Conservation (phyloP, 2,329 filamentous ascomycete species). For the Aspergillus caelatus region DNA sequence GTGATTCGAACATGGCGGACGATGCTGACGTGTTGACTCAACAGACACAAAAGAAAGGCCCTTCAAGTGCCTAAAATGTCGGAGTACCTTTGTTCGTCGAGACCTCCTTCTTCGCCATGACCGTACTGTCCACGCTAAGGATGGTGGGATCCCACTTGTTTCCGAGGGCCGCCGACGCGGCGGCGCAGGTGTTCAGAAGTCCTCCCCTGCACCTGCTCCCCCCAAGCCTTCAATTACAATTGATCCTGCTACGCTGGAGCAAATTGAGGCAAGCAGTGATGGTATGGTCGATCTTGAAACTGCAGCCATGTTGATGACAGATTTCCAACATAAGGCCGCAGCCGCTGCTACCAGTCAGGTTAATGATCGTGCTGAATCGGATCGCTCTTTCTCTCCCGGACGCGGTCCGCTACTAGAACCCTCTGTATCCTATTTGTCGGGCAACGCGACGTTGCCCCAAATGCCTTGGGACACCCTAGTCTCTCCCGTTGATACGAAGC, state of each 20-base stretch:
- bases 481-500: conserved; percentile 71
- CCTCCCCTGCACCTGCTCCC: conserved; percentile 50
- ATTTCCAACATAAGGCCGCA: conserved; percentile 95
- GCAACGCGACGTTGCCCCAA: conserved; percentile 78
- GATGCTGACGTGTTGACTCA: conserved; percentile 7
- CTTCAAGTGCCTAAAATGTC: conserved; percentile 98
- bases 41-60: conserved; percentile 97
- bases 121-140: conserved; percentile 96
- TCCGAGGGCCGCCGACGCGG: conserved; percentile 82
- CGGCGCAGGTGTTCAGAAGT: conserved; percentile 43
- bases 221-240: conserved; percentile 79
- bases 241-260: conserved; percentile 84
- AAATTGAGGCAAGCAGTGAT: conserved; percentile 88
- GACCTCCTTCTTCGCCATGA: conserved; percentile 96
- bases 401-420: conserved; percentile 75
- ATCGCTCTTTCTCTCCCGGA: conserved; percentile 72
- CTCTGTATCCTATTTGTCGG: conserved; percentile 73
- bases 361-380: conserved; percentile 49
- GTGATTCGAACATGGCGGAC: not conserved
- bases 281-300: conserved; percentile 94
- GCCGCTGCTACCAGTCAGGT: conserved; percentile 58
- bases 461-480: conserved; percentile 92
- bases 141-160: conserved; percentile 89
- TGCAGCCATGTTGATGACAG: conserved; percentile 96
- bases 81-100: conserved; percentile 96